Evolutionary conservation across 2,329 filamentous ascomycete species (phyloP), one percentile per base, ranked within the genome.

Genomic region (Pleomassaria siparia): DNA sequence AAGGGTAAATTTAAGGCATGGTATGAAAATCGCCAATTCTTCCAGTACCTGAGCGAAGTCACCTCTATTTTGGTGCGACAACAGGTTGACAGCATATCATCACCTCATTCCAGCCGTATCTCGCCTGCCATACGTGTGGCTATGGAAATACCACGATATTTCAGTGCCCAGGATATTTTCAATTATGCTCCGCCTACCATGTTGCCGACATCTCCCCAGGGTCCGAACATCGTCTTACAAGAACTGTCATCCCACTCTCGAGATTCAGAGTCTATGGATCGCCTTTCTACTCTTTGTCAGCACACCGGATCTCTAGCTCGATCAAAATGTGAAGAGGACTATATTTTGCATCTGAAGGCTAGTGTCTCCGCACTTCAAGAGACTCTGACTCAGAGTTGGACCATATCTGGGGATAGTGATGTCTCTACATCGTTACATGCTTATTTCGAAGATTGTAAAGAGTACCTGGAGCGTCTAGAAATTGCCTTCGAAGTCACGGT

Each of bases 1-100:
- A 51, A 10, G 3, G 6, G 15, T 0, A 43, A 13, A 11, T 66
- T 62, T 28, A 44, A 54, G 13, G 11, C 12, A 2, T 66, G 63
- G 60, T 53, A 47, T 75, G 16, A 61, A 76, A 16, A 66, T 78
- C 16, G 72, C 67, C 0, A 56, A 71, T 55, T 80, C 71, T 18
- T 46, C 18, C 2, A 49, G 3, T 68, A 68, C 42, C 50, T 67
- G 40, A 22, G 51, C 61, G 11, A 54, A 24, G 0, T 66, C 44
- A 43, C 40, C 18, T 30, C 49, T 30, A 15, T 22, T 40, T 13
- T 61, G 2, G 48, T 45, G 36, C 48, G n/a, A 24, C 54, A 61
- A 26, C 15, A 1, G 4, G 42, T 40, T 11, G 10, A 37, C 1
- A 2, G 12, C 1, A 36, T 57, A 8, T 16, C 28, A 5, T 10